These are phyloP conservation scores for Rhizophora mangle DNA, from an alignment of 345 rosid species.

Conservation along the genomic window DNA sequence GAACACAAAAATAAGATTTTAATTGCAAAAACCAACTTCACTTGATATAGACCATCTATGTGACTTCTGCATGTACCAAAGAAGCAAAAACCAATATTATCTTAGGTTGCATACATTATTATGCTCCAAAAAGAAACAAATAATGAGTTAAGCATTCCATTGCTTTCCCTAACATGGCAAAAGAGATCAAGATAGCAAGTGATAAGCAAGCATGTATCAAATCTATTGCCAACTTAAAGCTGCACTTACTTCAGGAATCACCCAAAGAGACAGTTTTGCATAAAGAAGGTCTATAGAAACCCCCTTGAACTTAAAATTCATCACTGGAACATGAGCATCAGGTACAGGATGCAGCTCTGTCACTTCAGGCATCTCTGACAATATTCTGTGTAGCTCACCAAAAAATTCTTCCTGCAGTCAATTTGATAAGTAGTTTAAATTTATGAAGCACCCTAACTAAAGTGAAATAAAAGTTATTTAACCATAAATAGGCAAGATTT, in stretches of 20 bases:
- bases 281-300: slow-evolving; percentile 95
- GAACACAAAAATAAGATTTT: no score
- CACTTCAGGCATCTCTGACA: slow-evolving; percentile 89
- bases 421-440: slow-evolving; percentile 20
- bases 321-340: slow-evolving; percentile 95
- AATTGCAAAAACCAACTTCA: no score
- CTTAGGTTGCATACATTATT: no score
- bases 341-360: slow-evolving; percentile 96
- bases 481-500: slow-evolving; percentile 28
- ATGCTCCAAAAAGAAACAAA: not conserved
- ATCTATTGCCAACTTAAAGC: slow-evolving; percentile 7
- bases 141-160: not conserved
- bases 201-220: not conserved
- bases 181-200: not conserved
- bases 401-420: slow-evolving; percentile 83
- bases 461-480: slow-evolving; percentile 13
- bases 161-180: not conserved
- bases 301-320: slow-evolving; percentile 83
- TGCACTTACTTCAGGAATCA: slow-evolving; percentile 85
- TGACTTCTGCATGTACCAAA: no score
- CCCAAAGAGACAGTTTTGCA: slow-evolving; percentile 88
- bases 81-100: no score
- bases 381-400: slow-evolving; percentile 77
- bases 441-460: slow-evolving; percentile 16
- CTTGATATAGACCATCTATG: no score